Evolutionary conservation across 1,284 basidiomycete species (phyloP).

Genomic region (Cutaneotrichosporon daszewskae): DNA sequence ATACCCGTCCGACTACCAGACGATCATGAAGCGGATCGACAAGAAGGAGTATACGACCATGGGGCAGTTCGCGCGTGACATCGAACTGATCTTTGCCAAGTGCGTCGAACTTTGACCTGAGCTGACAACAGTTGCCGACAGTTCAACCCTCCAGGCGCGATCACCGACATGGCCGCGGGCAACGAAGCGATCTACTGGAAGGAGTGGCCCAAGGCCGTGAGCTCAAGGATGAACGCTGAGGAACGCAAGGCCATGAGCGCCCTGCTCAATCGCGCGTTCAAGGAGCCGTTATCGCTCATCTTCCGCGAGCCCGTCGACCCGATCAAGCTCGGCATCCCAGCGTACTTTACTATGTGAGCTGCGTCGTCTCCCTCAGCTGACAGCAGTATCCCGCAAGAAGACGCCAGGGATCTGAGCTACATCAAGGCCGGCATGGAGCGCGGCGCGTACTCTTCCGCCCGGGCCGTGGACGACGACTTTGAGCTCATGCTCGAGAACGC

Average conservation of each 20-base stretch:
- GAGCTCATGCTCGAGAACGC: constrained; percentile 45
- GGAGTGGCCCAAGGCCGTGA: constrained; percentile 77
- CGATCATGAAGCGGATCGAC: constrained; percentile 68
- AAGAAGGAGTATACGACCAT: constrained; percentile 61
- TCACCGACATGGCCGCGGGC: constrained; percentile 63
- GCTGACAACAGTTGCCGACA: constrained; percentile 55
- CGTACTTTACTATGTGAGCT: constrained; percentile 44
- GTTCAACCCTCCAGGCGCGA: constrained; percentile 70
- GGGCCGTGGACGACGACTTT: constrained; percentile 43
- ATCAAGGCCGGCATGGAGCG: constrained; percentile 75
- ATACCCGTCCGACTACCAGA: constrained; percentile 90
- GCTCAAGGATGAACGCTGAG: constrained; percentile 66
- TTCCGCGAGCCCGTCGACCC: constrained; percentile 66
- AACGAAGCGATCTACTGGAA: constrained; percentile 72
- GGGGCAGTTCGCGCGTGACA: constrained; percentile 74
- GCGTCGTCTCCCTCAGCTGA: constrained; percentile 68
- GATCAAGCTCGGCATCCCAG: constrained; percentile 32
- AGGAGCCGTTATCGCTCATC: constrained; percentile 67
- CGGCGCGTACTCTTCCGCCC: constrained; percentile 24
- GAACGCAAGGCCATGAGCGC: constrained; percentile 76
- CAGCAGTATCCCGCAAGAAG: constrained; percentile 49
- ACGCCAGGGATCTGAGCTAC: constrained; percentile 78
- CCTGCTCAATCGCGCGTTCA: constrained; percentile 64
- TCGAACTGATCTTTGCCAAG: constrained; percentile 80
- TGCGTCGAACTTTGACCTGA: constrained; percentile 33